Conservation (phyloP, 164 flowering plant genomes). For the Buxus sempervirens region DNA sequence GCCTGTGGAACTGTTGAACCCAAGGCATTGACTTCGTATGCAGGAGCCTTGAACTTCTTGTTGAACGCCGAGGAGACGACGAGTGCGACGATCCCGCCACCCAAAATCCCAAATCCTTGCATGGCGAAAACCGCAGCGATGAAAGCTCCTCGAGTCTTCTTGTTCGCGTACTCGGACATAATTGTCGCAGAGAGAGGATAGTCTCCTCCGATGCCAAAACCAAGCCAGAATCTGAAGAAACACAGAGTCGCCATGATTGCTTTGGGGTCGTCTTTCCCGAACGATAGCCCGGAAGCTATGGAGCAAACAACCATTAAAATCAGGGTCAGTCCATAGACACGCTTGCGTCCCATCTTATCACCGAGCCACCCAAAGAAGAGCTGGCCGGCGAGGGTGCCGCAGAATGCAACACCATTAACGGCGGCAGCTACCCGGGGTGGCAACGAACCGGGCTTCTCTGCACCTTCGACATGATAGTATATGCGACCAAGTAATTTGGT, state of each 20-base stretch:
- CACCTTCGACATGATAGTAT: conserved; percentile 23
- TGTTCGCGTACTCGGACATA: conserved; percentile 44
- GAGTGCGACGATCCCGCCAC: conserved; percentile 35
- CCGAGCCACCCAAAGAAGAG: conserved; percentile 47
- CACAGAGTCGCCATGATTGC: conserved; percentile 32
- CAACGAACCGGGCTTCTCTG: conserved; percentile 29
- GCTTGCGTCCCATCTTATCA: conserved; percentile 39
- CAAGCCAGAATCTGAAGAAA: conserved; percentile 45
- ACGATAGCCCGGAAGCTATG: conserved; percentile 39
- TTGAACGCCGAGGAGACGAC: conserved; percentile 25
- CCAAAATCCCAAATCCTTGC: conserved; percentile 39
- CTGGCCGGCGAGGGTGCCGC: conserved; percentile 43
- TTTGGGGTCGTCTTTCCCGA: conserved; percentile 17
- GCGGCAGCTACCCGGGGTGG: conserved; percentile 41
- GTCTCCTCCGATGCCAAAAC: conserved; percentile 43
- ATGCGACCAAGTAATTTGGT: conserved; percentile 43
- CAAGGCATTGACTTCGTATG: conserved; percentile 3
- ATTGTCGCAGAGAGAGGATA: conserved; percentile 44
- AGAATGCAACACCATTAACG: conserved; percentile 42
- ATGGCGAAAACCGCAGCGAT: conserved; percentile 41
- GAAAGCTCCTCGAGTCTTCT: conserved; percentile 36
- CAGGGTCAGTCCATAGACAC: conserved; percentile 39
- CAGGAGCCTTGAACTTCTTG: conserved; percentile 11
- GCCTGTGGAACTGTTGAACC: conserved; percentile 31
- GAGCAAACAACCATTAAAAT: conserved; percentile 36